Conservation (phyloP, 257 asterid genomes). For the Galeopsis tetrahit region DNA sequence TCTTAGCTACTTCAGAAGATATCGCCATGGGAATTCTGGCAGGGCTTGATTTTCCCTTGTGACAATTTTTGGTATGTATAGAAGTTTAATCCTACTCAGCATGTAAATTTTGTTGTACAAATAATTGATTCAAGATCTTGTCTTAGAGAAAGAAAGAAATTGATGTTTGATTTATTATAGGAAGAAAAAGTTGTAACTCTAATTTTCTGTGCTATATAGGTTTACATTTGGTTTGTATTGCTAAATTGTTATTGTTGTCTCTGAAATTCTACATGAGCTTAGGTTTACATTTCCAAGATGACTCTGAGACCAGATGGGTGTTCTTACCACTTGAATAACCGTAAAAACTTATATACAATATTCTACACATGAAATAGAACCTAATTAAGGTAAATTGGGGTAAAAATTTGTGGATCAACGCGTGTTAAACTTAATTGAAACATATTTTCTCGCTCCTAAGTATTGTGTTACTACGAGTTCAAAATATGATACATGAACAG, state of each 20-base stretch:
- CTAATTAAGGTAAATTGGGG: too few relatives aligned
- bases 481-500: too few relatives aligned
- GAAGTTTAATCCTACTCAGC: neutral
- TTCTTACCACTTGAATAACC: too few relatives aligned
- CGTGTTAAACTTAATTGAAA: too few relatives aligned
- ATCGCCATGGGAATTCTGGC: constrained; percentile 67
- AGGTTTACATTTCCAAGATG: too few relatives aligned
- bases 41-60: constrained; percentile 46
- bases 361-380: too few relatives aligned
- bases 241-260: neutral
- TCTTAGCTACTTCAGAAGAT: constrained; percentile 65
- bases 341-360: too few relatives aligned
- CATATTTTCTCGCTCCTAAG: too few relatives aligned
- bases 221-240: neutral
- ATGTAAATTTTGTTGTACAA: constrained; percentile 27
- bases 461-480: too few relatives aligned
- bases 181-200: neutral
- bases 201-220: neutral
- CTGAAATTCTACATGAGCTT: too few relatives aligned
- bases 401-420: too few relatives aligned
- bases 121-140: neutral
- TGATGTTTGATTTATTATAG: constrained; percentile 1
- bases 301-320: too few relatives aligned
- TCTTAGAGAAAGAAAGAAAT: neutral
- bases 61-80: constrained; percentile 16